Base-by-base conservation (phyloP, 306 rosid species). In the Vicia villosa region DNA sequence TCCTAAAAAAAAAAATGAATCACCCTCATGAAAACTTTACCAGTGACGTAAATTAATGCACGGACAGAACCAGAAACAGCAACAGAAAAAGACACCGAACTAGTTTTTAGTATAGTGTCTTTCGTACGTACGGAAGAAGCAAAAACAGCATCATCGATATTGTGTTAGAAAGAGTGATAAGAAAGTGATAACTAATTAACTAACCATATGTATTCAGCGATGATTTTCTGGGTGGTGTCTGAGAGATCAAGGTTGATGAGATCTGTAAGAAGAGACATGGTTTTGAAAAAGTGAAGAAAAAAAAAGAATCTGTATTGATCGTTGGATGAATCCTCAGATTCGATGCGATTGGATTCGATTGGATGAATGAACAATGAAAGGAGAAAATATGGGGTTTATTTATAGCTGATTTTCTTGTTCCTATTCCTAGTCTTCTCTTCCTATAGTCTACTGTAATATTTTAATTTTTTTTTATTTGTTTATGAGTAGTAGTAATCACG, bases 201-300 rank as follows among this genome's bases (percentile, higher is more conserved):
- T 17, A 9, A 86, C 92, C 92, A 87, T 75, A 87, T 82, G 74
- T 87, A 87, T 79, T 87, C 92, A 2, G 92, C 92, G 49, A 87
- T 87, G 10, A 87, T 20, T 74, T 87, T 87, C 61, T 84, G 83
- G 0, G 92, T 75, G 68, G 63, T 10, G 2, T 76, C 83, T 3
- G 89, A 82, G 82, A 85, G 82, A 78, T 85, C 21, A 32, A 85
- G 89, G 69, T 87, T 87, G 74, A 87, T 14, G 50, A 87, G 87
- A 82, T 84, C 89, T 67, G 92, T 77, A 14, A 87, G 89, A 7
- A 75, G 69, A 32, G 92, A 66, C 91, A 86, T 77, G 37, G 68
- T 14, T 26, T 66, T 28, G 55, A 40, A 30, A 51, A 1, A 0
- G 21, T 20, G 21, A 34, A 34, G 38, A 6, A 34, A 34, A 34